Conservation (phyloP, 169 alveolate species). For the Plasmodium coatneyi region DNA sequence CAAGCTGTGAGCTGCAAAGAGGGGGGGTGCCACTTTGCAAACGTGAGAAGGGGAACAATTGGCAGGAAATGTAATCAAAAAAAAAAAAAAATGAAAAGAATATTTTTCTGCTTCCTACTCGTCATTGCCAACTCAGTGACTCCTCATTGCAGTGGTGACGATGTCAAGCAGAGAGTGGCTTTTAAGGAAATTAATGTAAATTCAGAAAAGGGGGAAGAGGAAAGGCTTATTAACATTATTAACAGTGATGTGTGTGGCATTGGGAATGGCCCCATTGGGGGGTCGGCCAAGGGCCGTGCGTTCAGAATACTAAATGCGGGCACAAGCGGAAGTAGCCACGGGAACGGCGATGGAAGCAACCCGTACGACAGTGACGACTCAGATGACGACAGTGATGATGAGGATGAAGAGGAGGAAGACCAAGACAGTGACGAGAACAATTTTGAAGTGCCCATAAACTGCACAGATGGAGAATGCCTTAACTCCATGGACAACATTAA, state of each 20-base stretch:
- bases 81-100: constrained; percentile 56
- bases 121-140: constrained; percentile 23
- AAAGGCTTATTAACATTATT: background rate
- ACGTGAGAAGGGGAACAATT: background rate
- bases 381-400: background rate
- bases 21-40: background rate
- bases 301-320: constrained; percentile 2
- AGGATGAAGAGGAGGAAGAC: constrained; percentile 7
- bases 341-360: background rate
- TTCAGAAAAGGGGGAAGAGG: background rate
- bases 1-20: constrained; percentile 1
- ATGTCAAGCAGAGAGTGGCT: background rate
- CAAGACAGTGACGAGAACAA: constrained; percentile 45
- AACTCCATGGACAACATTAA: constrained; percentile 50
- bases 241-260: background rate
- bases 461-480: constrained; percentile 36
- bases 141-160: constrained; percentile 18
- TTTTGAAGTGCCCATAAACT: constrained; percentile 58
- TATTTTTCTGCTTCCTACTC: constrained; percentile 21
- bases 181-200: background rate
- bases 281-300: background rate
- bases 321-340: background rate
- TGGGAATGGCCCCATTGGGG: background rate
- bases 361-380: background rate
- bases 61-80: constrained; percentile 6